Evolutionary conservation across 305 asterid species (phyloP), one percentile per base, ranked within the genome.

Genomic region (Lippia alba): DNA sequence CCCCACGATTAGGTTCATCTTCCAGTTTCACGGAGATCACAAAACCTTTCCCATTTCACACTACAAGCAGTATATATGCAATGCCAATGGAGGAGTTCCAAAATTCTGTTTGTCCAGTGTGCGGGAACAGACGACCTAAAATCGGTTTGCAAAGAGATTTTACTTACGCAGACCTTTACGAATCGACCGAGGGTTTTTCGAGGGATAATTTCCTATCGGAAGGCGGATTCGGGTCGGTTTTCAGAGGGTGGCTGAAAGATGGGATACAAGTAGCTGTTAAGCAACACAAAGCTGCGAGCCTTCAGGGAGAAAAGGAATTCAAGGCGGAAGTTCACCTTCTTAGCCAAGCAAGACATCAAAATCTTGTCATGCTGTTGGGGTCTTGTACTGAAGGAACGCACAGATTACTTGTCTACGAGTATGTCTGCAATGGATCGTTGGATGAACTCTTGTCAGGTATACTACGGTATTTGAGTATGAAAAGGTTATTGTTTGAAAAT

Each of bases 141-240:
- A 74, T 84, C 16, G 63, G 73, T 36, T 30, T 71, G 71, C 87
- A 83, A 44, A 74, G 69, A 18, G 91, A 83, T 49, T 88, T 88
- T 56, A 82, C 75, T 49, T 85, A 80, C 15, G 73, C 41, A 11
- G 93, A 86, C 69, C 89, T 90, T 8, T 51, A 72, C 4, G 85
- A 85, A 76, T 93, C 93, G 4, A 90, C 97, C 7, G 5, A 50
- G 2, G 81, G 86, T 15, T 88, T 90, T 60, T 75, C 84, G 0
- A 20, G 1, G 0, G 51, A 81, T 0, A 90, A 88, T 14, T 86
- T 59, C 64, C 48, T 90, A 16, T 89, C 96, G 5, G 91, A 88
- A 79, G 93, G 97, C 8, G 97, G 97, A 53, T 90, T 88, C 64
- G 96, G 97, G 44, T 71, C 46, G 20, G 93, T 90, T 49, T 90